Conservation (phyloP, 2,329 filamentous ascomycete species). For the Monosporascus sp. region DNA sequence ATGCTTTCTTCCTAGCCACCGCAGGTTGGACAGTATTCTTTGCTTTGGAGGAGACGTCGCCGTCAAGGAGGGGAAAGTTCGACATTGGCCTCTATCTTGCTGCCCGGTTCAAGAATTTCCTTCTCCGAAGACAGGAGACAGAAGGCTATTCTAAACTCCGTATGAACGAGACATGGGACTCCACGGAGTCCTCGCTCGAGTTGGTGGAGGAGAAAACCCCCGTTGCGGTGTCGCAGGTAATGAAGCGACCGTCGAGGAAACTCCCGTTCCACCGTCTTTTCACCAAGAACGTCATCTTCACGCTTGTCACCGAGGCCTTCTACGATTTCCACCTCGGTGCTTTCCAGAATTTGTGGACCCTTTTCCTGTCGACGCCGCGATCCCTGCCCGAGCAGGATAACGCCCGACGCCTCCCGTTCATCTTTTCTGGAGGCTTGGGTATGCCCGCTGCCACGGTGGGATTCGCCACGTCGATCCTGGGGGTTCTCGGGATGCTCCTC, state of each 20-base stretch:
- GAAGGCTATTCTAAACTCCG: constrained; percentile 27
- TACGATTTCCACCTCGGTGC: constrained; percentile 66
- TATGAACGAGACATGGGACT: constrained; percentile 9
- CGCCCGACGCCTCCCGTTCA: constrained; percentile 37
- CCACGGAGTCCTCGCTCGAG: constrained; percentile 2
- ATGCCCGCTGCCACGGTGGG: constrained; percentile 63
- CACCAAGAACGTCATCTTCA: constrained; percentile 44
- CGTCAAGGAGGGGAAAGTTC: constrained; percentile 38
- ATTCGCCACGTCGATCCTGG: constrained; percentile 63
- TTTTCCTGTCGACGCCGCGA: constrained; percentile 65
- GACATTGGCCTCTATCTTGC: constrained; percentile 38
- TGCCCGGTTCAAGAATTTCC: constrained; percentile 24
- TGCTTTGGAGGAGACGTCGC: constrained; percentile 58
- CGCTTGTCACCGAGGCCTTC: constrained; percentile 59
- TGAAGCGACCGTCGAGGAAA: constrained; percentile 8
- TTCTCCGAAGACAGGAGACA: constrained; percentile 23
- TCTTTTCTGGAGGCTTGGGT: constrained; percentile 62
- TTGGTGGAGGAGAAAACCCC: constrained; percentile 6
- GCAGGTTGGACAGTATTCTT: constrained; percentile 53
- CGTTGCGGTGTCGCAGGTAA: constrained; percentile 27
- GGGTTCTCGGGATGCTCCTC: constrained; percentile 61
- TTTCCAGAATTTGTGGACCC: constrained; percentile 64
- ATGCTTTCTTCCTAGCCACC: constrained; percentile 52
- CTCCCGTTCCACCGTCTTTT: constrained; percentile 39
- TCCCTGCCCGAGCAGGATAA: constrained; percentile 28